Evolutionary conservation across 768 basidiomycete genomes (phyloP).

Genomic region (Rubroboletus pulcherrimus): DNA sequence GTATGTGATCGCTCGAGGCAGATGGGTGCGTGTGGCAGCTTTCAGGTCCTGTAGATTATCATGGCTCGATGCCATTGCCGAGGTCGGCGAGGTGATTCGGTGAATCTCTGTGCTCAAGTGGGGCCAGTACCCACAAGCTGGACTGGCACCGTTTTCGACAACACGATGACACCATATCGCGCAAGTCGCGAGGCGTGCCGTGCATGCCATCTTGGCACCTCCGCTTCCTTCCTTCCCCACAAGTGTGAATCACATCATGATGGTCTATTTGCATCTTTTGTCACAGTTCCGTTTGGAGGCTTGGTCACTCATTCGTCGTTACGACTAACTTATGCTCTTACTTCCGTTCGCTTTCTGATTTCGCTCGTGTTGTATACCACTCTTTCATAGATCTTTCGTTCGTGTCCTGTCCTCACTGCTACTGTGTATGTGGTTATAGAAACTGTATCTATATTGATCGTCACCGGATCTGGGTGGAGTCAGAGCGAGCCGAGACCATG

Average conservation of each 20-base stretch:
- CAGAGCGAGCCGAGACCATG: background rate
- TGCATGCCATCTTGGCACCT: background rate
- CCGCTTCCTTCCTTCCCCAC: background rate
- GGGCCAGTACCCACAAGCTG: constrained; percentile 11
- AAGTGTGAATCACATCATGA: background rate
- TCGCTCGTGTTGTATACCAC: constrained; percentile 10
- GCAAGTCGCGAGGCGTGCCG: constrained; percentile 11
- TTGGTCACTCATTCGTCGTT: background rate
- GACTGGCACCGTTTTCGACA: background rate
- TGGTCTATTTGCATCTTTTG: background rate
- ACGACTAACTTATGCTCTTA: constrained; percentile 18
- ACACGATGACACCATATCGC: background rate
- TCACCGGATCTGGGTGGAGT: background rate
- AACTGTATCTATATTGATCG: constrained; percentile 3
- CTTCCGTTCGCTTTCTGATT: background rate
- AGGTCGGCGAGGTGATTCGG: background rate
- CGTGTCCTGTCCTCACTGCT: background rate
- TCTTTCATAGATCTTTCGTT: constrained; percentile 9
- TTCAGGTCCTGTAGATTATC: background rate
- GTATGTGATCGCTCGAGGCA: background rate
- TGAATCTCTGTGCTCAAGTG: background rate
- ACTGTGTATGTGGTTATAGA: background rate
- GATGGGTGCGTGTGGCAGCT: background rate
- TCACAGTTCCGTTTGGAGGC: background rate
- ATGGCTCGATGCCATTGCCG: constrained; percentile 16